Evolutionary conservation across 352 stramenopile genomes (phyloP), one percentile per base, ranked within the genome.

Genomic region (Globisporangium spiculum): DNA sequence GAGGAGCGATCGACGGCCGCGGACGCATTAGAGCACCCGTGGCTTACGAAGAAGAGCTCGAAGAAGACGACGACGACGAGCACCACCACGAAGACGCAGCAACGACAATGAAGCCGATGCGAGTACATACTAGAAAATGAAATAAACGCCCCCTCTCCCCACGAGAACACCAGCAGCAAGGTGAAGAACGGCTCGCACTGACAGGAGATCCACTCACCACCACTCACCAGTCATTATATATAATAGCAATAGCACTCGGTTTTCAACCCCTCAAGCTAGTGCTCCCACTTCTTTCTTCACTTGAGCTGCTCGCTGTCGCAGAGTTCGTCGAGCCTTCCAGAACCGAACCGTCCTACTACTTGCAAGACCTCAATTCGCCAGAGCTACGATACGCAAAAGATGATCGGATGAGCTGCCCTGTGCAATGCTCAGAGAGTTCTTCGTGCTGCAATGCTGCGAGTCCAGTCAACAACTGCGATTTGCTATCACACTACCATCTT

Each of bases 11-110:
- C 71, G 63, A 92, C 85, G 22, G 87, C 87, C 0, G 66, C 84
- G 16, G 80, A 92, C 32, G 85, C 86, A 61, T 79, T 95, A 69
- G 69, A 90, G 61, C 87, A 93, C 69, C 68, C 80, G 72, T 95
- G 87, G 87, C 74, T 94, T 44, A 79, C 75, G 63, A 60, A 78
- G 64, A 80, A 68, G 54, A 50, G 16, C 41, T 69, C 20, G 30
- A n/a, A 55, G 24, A 65, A 14, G 57, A 46, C 38, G 10, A 44
- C 12, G 38, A 50, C 30, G 30, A 32, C 30, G 30, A 32, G 30
- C 4, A 32, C 30, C 30, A 32, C 14, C 16, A 67, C 22, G 30
- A n/a, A 55, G 24, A 65, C 38, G 38, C 38, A 14, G 14, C 10
- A 44, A 16, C 44, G 55, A 27, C 22, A 61, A 38, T 46, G 44